Evolutionary conservation across 108 stramenopile genomes (phyloP).

Genomic region (Nitzschia sp.): DNA sequence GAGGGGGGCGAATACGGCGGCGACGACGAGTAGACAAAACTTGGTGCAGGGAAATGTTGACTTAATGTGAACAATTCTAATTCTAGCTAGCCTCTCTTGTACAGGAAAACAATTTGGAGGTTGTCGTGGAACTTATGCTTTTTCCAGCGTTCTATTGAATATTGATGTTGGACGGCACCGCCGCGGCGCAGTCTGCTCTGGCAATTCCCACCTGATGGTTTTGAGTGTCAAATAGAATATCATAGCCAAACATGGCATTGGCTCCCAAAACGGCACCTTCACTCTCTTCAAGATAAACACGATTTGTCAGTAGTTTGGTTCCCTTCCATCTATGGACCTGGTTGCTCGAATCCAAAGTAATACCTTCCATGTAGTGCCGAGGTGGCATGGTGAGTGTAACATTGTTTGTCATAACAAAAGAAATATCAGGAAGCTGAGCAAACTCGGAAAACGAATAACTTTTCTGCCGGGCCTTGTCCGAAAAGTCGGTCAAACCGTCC

Average conservation of each 20-base stretch:
- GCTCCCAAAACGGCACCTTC: slow-evolving; percentile 92
- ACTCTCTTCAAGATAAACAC: slow-evolving; percentile 88
- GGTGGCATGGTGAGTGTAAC: slow-evolving; percentile 48
- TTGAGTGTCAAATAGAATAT: slow-evolving; percentile 85
- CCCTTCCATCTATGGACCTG: slow-evolving; percentile 48
- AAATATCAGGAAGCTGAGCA: slow-evolving; percentile 50
- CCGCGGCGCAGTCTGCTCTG: slow-evolving; percentile 29
- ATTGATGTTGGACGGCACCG: background rate
- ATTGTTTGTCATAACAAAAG: slow-evolving; percentile 54
- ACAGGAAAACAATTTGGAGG: slow-evolving; percentile 1
- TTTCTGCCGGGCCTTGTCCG: slow-evolving; percentile 36
- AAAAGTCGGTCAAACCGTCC: slow-evolving; percentile 60
- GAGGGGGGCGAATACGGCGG: slow-evolving; percentile 49
- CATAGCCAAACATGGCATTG: slow-evolving; percentile 92
- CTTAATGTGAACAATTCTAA: no score
- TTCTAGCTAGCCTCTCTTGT: background rate
- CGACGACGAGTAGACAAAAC: slow-evolving; percentile 9
- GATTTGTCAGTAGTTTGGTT: slow-evolving; percentile 52
- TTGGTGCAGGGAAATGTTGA: slow-evolving; percentile 1
- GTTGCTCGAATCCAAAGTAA: slow-evolving; percentile 38
- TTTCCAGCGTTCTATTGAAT: no score
- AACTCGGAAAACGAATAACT: slow-evolving; percentile 59
- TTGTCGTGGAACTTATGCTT: no score
- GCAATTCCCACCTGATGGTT: slow-evolving; percentile 79
- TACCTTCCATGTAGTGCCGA: slow-evolving; percentile 70